phyloP scores from a whole-genome alignment of 345 rosid genomes.

The Firmiana major region DNA sequence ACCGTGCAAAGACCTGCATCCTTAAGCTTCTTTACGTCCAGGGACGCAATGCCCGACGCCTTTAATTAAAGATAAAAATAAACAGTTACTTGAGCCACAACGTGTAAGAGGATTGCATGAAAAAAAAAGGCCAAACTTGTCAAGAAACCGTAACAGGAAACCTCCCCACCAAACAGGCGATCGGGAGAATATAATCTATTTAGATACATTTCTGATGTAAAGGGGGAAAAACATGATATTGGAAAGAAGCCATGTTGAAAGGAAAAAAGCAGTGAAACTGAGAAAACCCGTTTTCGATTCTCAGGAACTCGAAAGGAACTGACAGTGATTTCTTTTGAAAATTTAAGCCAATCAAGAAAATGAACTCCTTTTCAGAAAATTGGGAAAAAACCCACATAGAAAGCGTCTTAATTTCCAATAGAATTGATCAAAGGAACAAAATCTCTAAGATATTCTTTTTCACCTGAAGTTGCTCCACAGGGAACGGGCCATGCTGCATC shows the following conservation, averaged over 20 bases:
- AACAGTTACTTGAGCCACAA: background rate
- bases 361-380: conserved; percentile 11
- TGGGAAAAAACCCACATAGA: conserved; percentile 21
- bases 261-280: background rate
- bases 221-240: background rate
- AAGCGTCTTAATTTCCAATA: conserved; percentile 12
- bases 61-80: conserved; percentile 10
- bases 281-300: background rate
- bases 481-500: conserved; percentile 41
- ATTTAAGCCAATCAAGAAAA: background rate
- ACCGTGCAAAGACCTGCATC: conserved; percentile 95
- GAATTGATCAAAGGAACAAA: background rate
- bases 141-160: background rate
- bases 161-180: background rate
- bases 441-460: background rate
- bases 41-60: conserved; percentile 84
- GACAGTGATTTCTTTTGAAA: background rate
- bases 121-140: background rate
- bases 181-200: background rate
- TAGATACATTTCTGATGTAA: background rate
- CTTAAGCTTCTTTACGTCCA: conserved; percentile 87
- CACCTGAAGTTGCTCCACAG: conserved; percentile 51
- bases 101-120: background rate
- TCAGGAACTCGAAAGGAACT: background rate
- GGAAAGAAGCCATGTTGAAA: background rate